Conservation (phyloP, 768 basidiomycete genomes). For the Aureoboletus auriporus region DNA sequence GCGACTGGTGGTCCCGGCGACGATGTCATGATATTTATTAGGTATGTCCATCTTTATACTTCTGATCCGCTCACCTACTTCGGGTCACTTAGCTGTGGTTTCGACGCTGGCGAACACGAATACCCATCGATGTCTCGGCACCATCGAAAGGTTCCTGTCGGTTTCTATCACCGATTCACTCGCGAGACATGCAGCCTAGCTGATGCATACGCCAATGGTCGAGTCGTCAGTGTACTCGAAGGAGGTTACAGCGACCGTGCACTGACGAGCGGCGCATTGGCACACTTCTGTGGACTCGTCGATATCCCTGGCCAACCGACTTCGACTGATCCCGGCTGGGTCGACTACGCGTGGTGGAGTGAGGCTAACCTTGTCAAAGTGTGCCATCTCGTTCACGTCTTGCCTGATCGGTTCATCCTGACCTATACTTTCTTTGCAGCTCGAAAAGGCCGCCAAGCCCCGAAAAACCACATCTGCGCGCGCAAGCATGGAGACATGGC, state of each 20-base stretch:
- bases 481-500: constrained; percentile 46
- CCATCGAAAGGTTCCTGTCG: constrained; percentile 79
- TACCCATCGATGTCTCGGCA: constrained; percentile 89
- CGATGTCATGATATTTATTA: constrained; percentile 82
- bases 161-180: constrained; percentile 84
- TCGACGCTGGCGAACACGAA: constrained; percentile 94
- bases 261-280: constrained; percentile 77
- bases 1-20: constrained; percentile 60
- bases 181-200: constrained; percentile 65
- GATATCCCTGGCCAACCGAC: constrained; percentile 1
- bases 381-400: neutral
- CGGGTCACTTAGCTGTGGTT: constrained; percentile 63
- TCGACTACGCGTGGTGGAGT: constrained; percentile 62
- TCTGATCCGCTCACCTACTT: neutral
- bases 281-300: constrained; percentile 70
- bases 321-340: constrained; percentile 6
- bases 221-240: constrained; percentile 85
- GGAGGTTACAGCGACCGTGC: constrained; percentile 94
- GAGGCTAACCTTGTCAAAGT: constrained; percentile 59
- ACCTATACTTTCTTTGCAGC: constrained; percentile 31
- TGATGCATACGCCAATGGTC: constrained; percentile 58
- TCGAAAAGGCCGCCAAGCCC: constrained; percentile 64
- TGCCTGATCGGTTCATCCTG: neutral
- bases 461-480: constrained; percentile 40
- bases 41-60: constrained; percentile 41